Conservation (phyloP, 257 asterid genomes). For the Avicennia marina region DNA sequence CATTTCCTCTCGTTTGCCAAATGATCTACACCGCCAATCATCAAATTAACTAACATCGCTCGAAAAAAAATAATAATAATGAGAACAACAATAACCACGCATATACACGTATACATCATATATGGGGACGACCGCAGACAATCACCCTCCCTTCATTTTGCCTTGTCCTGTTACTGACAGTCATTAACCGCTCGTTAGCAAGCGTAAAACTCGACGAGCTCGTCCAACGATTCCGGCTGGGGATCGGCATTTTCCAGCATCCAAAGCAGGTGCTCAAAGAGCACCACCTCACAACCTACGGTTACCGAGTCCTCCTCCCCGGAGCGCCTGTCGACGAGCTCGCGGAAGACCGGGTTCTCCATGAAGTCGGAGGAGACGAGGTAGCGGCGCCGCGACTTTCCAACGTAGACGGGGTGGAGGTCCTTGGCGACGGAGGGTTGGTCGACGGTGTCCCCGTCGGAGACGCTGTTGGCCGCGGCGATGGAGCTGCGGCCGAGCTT, state of each 20-base stretch:
- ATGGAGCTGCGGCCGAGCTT: constrained; percentile 47
- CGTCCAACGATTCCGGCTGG: constrained; percentile 52
- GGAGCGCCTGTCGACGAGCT: constrained; percentile 46
- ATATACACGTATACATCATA: constrained; percentile 1
- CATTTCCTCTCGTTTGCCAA: too few relatives aligned
- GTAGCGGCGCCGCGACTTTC: constrained; percentile 79
- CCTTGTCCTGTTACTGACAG: neutral
- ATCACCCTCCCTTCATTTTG: neutral
- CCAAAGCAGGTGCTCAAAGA: constrained; percentile 67
- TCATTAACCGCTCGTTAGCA: constrained; percentile 26
- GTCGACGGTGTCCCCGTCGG: constrained; percentile 37
- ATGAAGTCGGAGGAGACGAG: constrained; percentile 65
- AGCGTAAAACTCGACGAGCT: constrained; percentile 57
- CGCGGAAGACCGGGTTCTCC: constrained; percentile 82
- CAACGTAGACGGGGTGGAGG: constrained; percentile 77
- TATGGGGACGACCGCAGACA: neutral
- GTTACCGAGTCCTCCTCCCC: constrained; percentile 16
- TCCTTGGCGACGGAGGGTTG: constrained; percentile 25
- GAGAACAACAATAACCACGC: too few relatives aligned
- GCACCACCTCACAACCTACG: constrained; percentile 60
- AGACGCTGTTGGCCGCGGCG: constrained; percentile 29
- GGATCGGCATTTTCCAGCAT: constrained; percentile 77
- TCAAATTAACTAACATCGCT: too few relatives aligned
- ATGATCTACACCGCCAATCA: too few relatives aligned
- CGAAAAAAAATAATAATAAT: too few relatives aligned